Evolutionary conservation across 139 green algal species (phyloP).

Genomic region (Haematococcus sp.): DNA sequence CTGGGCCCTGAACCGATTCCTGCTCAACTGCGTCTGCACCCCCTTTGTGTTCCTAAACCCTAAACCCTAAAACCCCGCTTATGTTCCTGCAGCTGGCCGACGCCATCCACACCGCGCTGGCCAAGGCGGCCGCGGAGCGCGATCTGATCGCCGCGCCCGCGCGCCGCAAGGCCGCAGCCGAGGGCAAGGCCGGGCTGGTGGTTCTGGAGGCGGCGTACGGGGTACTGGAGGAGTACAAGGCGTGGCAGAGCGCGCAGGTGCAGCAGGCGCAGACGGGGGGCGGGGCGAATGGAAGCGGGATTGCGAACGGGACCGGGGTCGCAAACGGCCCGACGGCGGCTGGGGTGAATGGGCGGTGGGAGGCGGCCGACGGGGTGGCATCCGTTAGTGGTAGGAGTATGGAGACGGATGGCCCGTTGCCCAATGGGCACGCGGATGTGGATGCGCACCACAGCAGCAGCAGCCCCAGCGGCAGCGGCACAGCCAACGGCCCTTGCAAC

Average conservation of each 20-base stretch:
- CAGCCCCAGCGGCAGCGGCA: slow-evolving; percentile 14
- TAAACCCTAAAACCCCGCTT: too few relatives aligned
- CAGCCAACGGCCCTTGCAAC: background rate
- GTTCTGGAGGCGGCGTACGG: slow-evolving; percentile 52
- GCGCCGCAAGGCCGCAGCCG: background rate
- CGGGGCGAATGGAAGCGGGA: background rate
- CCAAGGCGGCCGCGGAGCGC: background rate
- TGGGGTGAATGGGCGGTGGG: too few relatives aligned
- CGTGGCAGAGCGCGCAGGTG: slow-evolving; percentile 15
- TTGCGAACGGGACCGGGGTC: too few relatives aligned
- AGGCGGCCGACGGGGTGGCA: too few relatives aligned
- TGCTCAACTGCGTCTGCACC: too few relatives aligned
- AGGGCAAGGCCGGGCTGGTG: slow-evolving; percentile 31
- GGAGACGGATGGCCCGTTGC: background rate
- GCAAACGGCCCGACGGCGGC: too few relatives aligned
- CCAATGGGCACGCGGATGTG: background rate
- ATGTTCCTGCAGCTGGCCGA: background rate
- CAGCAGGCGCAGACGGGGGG: slow-evolving; percentile 5
- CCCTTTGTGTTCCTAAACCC: too few relatives aligned
- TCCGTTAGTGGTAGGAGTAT: too few relatives aligned
- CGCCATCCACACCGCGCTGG: background rate
- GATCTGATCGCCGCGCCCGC: background rate
- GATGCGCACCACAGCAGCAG: too few relatives aligned
- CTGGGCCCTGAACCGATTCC: too few relatives aligned
- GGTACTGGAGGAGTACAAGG: slow-evolving; percentile 22